These are phyloP conservation scores for Mortierella sp. DNA, from an alignment of 371 early-diverging fungal species.

Conservation along the genomic window DNA sequence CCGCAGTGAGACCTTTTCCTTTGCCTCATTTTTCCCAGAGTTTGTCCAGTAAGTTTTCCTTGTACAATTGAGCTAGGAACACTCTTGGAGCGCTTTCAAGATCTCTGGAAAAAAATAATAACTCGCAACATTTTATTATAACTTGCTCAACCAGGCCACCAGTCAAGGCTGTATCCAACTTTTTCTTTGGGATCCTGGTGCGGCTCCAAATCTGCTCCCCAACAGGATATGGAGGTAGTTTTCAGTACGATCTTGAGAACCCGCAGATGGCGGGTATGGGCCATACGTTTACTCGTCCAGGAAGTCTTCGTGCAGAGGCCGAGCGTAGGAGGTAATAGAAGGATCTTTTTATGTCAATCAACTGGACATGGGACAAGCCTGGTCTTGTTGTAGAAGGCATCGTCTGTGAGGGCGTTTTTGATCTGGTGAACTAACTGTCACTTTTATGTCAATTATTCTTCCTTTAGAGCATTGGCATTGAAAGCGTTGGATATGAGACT, in stretches of 20 bases:
- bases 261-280: slow-evolving; percentile 57
- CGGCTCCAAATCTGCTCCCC: slow-evolving; percentile 63
- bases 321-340: slow-evolving; percentile 76
- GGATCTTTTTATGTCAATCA: too few relatives aligned
- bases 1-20: slow-evolving; percentile 82
- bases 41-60: slow-evolving; percentile 74
- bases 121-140: background rate
- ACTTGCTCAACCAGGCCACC: slow-evolving; percentile 59
- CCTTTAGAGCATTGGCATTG: slow-evolving; percentile 70
- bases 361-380: too few relatives aligned
- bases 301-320: slow-evolving; percentile 74
- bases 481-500: slow-evolving; percentile 76
- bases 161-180: slow-evolving; percentile 65
- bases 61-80: too few relatives aligned
- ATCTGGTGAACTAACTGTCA: too few relatives aligned
- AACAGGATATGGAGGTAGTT: slow-evolving; percentile 61
- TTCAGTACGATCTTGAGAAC: slow-evolving; percentile 64
- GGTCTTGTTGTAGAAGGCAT: too few relatives aligned
- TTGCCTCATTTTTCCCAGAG: slow-evolving; percentile 87
- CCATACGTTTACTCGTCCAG: slow-evolving; percentile 63
- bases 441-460: background rate
- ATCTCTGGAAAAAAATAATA: too few relatives aligned
- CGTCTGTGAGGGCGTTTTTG: too few relatives aligned
- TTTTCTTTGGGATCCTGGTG: slow-evolving; percentile 64
- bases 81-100: too few relatives aligned